phyloP scores from a whole-genome alignment of 2,329 filamentous ascomycete genomes.

The Diplocarpon mali region DNA sequence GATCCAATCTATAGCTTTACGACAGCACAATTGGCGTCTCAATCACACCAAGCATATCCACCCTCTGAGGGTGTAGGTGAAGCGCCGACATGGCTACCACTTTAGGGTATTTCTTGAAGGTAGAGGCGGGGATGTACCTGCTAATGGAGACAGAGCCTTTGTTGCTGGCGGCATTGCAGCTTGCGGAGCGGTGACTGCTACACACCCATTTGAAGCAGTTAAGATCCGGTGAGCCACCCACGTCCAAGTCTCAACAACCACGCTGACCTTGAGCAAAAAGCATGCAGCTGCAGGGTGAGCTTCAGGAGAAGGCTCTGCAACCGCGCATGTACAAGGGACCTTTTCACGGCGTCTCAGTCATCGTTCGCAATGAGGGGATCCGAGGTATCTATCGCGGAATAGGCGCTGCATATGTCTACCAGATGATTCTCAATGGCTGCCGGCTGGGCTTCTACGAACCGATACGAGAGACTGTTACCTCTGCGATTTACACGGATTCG shows the following conservation, averaged over 20 bases:
- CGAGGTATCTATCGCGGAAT: slow-evolving; percentile 80
- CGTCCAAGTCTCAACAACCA: neutral
- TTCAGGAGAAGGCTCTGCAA: slow-evolving; percentile 76
- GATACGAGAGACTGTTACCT: slow-evolving; percentile 62
- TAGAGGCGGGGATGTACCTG: neutral
- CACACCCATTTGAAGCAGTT: slow-evolving; percentile 96
- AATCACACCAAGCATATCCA: slow-evolving; percentile 6
- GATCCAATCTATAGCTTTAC: too few relatives aligned
- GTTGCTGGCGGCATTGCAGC: slow-evolving; percentile 93
- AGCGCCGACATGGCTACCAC: slow-evolving; percentile 40
- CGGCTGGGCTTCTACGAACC: slow-evolving; percentile 97
- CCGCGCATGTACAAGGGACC: slow-evolving; percentile 85
- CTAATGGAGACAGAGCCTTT: slow-evolving; percentile 52
- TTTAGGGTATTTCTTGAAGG: slow-evolving; percentile 31
- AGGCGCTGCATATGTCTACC: slow-evolving; percentile 89
- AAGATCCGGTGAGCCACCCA: slow-evolving; percentile 68
- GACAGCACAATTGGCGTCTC: slow-evolving; percentile 9
- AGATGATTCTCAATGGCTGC: slow-evolving; percentile 92
- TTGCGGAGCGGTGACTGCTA: slow-evolving; percentile 93
- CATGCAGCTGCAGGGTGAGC: slow-evolving; percentile 91
- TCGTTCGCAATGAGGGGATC: slow-evolving; percentile 81
- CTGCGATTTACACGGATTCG: slow-evolving; percentile 58
- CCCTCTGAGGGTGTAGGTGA: slow-evolving; percentile 17
- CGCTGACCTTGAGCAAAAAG: slow-evolving; percentile 34
- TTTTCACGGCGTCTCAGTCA: slow-evolving; percentile 81